These are phyloP conservation scores for Trichosporon sp. DNA, from an alignment of 1,284 basidiomycete genomes.

Conservation along the genomic window DNA sequence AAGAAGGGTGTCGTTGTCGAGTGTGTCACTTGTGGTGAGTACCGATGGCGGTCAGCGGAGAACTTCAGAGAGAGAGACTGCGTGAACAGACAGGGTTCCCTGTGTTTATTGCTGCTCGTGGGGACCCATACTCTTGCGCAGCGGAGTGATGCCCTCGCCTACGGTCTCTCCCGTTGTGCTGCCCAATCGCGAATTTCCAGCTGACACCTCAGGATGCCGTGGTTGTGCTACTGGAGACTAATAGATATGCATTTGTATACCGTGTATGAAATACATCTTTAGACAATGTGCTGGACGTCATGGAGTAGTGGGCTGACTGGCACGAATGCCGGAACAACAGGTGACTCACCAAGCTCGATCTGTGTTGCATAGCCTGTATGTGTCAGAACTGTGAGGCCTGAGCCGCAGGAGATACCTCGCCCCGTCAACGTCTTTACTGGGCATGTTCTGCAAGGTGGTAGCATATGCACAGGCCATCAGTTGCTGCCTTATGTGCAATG, in stretches of 20 bases:
- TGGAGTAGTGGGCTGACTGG: background rate
- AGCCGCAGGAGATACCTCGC: too few relatives aligned
- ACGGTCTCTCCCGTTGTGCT: too few relatives aligned
- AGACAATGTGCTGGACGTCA: too few relatives aligned
- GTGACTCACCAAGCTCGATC: background rate
- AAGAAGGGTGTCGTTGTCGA: constrained; percentile 92
- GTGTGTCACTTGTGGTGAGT: constrained; percentile 91
- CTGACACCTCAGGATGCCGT: constrained; percentile 12
- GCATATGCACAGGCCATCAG: background rate
- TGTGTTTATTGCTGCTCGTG: too few relatives aligned
- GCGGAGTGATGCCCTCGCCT: too few relatives aligned
- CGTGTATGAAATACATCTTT: background rate
- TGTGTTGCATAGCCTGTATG: too few relatives aligned
- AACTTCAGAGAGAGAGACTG: too few relatives aligned
- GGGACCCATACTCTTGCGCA: too few relatives aligned
- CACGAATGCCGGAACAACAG: background rate
- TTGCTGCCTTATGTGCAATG: background rate
- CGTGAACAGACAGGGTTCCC: too few relatives aligned
- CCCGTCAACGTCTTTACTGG: background rate
- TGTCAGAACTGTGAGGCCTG: too few relatives aligned
- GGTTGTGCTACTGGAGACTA: constrained; percentile 17
- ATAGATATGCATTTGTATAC: constrained; percentile 18
- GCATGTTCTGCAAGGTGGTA: background rate
- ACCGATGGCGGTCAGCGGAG: background rate
- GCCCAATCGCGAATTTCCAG: background rate